Percentiles rank a stretch among this genome's conserved stretches.
These are phyloP conservation scores for Stephanodiscus minutulus DNA, from an alignment of 108 stramenopile genomes.

Conservation along the genomic window DNA sequence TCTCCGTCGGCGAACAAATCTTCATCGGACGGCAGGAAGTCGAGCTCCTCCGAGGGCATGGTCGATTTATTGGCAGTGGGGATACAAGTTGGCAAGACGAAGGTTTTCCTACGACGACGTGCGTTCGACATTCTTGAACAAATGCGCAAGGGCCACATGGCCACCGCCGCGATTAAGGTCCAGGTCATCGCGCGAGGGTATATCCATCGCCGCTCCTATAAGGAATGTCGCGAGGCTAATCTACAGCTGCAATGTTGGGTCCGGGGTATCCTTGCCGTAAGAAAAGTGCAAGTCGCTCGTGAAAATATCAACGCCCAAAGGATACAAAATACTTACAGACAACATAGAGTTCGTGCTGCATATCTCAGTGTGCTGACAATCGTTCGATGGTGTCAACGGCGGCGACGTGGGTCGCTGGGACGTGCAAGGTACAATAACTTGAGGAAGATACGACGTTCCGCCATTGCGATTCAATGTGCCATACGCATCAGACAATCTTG, in stretches of 20 bases:
- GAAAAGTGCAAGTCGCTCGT: slow-evolving; percentile 32
- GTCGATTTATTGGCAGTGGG: slow-evolving; percentile 41
- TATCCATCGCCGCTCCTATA: slow-evolving; percentile 25
- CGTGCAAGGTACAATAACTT: slow-evolving; percentile 28
- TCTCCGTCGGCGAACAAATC: slow-evolving; percentile 7
- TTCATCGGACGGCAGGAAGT: slow-evolving; percentile 4
- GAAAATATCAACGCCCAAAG: slow-evolving; percentile 27
- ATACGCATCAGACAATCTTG: slow-evolving; percentile 22
- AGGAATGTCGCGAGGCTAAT: slow-evolving; percentile 13
- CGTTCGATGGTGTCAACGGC: slow-evolving; percentile 47
- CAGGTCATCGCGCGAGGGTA: slow-evolving; percentile 53
- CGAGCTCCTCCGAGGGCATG: slow-evolving; percentile 4
- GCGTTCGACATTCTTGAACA: slow-evolving; percentile 66
- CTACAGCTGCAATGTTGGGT: slow-evolving; percentile 44
- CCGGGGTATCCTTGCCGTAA: slow-evolving; percentile 29
- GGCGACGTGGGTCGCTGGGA: slow-evolving; percentile 37
- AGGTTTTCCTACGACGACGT: slow-evolving; percentile 64
- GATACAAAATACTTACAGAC: slow-evolving; percentile 40
- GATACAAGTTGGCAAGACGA: slow-evolving; percentile 68
- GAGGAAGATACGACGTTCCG: slow-evolving; percentile 26
- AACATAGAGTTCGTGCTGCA: slow-evolving; percentile 2
- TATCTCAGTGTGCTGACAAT: slow-evolving; percentile 27
- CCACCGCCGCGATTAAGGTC: slow-evolving; percentile 40
- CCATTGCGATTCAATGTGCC: slow-evolving; percentile 42
- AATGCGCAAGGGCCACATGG: slow-evolving; percentile 39